These are phyloP conservation scores for Hawksworthiomyces lignivorus DNA, from an alignment of 2,329 filamentous ascomycete genomes.

Conservation along the genomic window DNA sequence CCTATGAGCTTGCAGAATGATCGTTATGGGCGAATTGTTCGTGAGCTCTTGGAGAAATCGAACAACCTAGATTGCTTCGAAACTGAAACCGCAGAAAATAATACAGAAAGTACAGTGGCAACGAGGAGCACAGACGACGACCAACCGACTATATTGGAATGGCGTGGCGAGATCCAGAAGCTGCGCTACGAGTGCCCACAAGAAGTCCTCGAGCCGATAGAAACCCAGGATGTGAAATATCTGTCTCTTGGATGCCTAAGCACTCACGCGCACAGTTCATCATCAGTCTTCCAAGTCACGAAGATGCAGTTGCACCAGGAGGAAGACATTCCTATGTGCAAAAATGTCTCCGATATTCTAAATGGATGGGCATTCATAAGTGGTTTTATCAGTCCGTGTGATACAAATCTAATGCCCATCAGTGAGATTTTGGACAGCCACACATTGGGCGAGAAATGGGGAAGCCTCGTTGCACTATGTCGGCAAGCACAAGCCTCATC, in stretches of 20 bases:
- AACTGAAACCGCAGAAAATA: neutral
- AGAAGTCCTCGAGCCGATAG: neutral
- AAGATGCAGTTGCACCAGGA: neutral
- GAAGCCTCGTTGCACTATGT: slow-evolving; percentile 17
- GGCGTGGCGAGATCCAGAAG: slow-evolving; percentile 9
- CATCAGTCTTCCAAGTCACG: neutral
- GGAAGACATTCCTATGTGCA: neutral
- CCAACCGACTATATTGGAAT: neutral
- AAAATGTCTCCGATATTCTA: neutral
- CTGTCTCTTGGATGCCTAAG: neutral
- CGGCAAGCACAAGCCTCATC: slow-evolving; percentile 1
- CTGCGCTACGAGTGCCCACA: slow-evolving; percentile 9
- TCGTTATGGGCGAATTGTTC: slow-evolving; percentile 22
- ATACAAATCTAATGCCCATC: neutral
- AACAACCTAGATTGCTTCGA: slow-evolving; percentile 19
- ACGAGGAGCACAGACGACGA: too few species aligned
- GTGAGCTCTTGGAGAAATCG: slow-evolving; percentile 24
- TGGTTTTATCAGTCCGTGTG: neutral
- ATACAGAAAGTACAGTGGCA: too few species aligned
- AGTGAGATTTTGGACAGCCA: neutral
- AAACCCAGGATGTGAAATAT: slow-evolving; percentile 1
- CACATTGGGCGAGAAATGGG: slow-evolving; percentile 17
- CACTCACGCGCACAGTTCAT: neutral
- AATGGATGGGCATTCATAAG: slow-evolving; percentile 2
- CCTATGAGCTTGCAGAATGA: slow-evolving; percentile 32